Conservation (phyloP, 805 yeast species). For the Starmerella vaccinii region DNA sequence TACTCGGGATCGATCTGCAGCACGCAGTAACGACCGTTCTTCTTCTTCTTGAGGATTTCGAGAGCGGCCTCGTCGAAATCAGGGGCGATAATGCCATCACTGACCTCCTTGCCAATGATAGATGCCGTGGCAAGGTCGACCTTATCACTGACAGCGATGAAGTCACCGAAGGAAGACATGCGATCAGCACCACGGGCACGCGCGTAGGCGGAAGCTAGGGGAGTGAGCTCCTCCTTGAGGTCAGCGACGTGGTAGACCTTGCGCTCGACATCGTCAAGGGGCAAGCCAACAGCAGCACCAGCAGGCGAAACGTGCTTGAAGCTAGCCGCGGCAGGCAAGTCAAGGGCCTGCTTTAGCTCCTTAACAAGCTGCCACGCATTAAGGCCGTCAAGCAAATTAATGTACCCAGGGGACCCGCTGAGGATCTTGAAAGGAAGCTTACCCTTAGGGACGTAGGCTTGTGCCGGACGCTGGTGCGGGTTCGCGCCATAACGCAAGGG, state of each 20-base stretch:
- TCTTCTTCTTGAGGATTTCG: conserved; percentile 78
- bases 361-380: conserved; percentile 98
- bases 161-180: conserved; percentile 98
- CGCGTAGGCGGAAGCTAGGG: conserved; percentile 95
- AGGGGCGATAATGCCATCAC: conserved; percentile 98
- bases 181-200: conserved; percentile 99
- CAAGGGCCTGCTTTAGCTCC: conserved; percentile 87
- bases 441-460: conserved; percentile 80
- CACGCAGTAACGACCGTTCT: conserved; percentile 94
- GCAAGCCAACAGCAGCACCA: conserved; percentile 95
- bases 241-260: conserved; percentile 91
- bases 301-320: conserved; percentile 99
- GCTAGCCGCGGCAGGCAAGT: conserved; percentile 97
- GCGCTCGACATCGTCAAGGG: conserved; percentile 82
- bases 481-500: conserved; percentile 97
- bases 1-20: conserved; percentile 92
- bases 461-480: conserved; percentile 99
- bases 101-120: conserved; percentile 93
- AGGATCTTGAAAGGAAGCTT: conserved; percentile 89
- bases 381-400: conserved; percentile 89
- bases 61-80: conserved; percentile 90
- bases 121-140: conserved; percentile 95
- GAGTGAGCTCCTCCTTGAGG: conserved; percentile 79
- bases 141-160: conserved; percentile 91
- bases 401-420: conserved; percentile 94